Conservation (phyloP, 1,284 basidiomycete genomes). For the Leccinum pachyderme region DNA sequence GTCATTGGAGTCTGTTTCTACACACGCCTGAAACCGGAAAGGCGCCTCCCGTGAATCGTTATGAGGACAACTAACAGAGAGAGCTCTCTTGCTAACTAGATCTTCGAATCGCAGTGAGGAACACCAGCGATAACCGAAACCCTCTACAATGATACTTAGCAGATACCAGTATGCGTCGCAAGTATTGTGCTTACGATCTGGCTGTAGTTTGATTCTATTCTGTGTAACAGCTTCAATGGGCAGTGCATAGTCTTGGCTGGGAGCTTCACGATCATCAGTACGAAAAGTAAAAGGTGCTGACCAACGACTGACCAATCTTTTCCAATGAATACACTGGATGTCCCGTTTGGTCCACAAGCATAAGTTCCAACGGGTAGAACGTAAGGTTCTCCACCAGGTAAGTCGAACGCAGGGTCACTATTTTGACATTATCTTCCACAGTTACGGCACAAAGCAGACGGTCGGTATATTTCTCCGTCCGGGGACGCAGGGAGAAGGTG, state of each 20-base stretch:
- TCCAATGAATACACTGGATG: conserved; percentile 80
- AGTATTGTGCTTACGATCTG: conserved; percentile 70
- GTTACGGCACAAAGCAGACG: conserved; percentile 90
- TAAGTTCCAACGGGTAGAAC: conserved; percentile 90
- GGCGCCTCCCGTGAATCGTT: conserved; percentile 81
- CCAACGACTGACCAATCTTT: conserved; percentile 67
- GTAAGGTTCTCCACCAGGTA: conserved; percentile 94
- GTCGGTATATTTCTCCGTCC: conserved; percentile 72
- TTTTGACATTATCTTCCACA: conserved; percentile 91
- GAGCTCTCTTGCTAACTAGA: conserved; percentile 72
- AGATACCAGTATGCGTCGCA: conserved; percentile 8
- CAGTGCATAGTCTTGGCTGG: conserved; percentile 87
- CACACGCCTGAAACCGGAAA: conserved; percentile 95
- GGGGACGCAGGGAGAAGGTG: conserved; percentile 83
- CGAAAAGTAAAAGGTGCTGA: background rate
- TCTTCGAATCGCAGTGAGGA: conserved; percentile 91
- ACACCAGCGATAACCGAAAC: conserved; percentile 95
- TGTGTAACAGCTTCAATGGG: conserved; percentile 91
- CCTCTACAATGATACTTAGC: conserved; percentile 52
- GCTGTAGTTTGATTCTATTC: conserved; percentile 84
- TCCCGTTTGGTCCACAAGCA: conserved; percentile 83
- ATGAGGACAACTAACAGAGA: conserved; percentile 87
- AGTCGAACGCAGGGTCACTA: conserved; percentile 93
- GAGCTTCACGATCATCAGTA: conserved; percentile 42
- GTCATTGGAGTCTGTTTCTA: conserved; percentile 76